phyloP scores from a whole-genome alignment of 2,329 filamentous ascomycete species.

The Ascochyta clinopodiicola region DNA sequence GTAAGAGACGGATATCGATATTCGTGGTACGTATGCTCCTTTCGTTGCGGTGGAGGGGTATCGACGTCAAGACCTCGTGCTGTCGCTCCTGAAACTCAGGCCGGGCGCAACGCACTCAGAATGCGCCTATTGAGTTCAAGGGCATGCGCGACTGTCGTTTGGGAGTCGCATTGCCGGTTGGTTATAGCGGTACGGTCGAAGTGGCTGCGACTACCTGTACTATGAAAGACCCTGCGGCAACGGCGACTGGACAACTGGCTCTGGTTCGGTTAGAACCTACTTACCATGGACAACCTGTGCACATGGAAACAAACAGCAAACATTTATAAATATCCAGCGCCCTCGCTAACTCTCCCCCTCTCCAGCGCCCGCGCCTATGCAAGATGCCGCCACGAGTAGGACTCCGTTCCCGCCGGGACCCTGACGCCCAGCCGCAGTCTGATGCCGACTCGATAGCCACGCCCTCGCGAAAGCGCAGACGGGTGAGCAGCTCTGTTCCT shows the following conservation, averaged over 20 bases:
- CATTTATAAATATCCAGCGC: slow-evolving; percentile 15
- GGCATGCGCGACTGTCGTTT: not conserved
- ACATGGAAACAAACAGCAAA: slow-evolving; percentile 20
- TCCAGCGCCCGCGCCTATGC: slow-evolving; percentile 24
- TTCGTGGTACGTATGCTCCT: slow-evolving; percentile 12
- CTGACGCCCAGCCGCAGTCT: slow-evolving; percentile 43
- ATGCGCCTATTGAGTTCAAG: not conserved
- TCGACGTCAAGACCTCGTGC: slow-evolving; percentile 9
- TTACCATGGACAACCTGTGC: slow-evolving; percentile 2
- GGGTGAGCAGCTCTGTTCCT: slow-evolving; percentile 43
- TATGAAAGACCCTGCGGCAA: slow-evolving; percentile 4
- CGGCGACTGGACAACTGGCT: slow-evolving; percentile 12
- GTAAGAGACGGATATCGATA: not conserved
- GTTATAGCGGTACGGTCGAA: not conserved
- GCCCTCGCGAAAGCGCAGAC: slow-evolving; percentile 56
- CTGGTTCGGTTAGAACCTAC: slow-evolving; percentile 10
- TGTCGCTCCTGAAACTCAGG: slow-evolving; percentile 1
- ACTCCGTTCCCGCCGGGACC: slow-evolving; percentile 40
- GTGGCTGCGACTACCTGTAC: slow-evolving; percentile 7
- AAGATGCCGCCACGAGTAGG: slow-evolving; percentile 41
- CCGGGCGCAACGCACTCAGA: slow-evolving; percentile 1
- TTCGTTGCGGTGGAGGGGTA: slow-evolving; percentile 11
- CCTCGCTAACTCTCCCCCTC: slow-evolving; percentile 24
- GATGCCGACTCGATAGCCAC: slow-evolving; percentile 55
- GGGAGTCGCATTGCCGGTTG: slow-evolving; percentile 7